Base-by-base conservation (phyloP, 192 early-diverging fungal species). In the Obelidium mucronatum region DNA sequence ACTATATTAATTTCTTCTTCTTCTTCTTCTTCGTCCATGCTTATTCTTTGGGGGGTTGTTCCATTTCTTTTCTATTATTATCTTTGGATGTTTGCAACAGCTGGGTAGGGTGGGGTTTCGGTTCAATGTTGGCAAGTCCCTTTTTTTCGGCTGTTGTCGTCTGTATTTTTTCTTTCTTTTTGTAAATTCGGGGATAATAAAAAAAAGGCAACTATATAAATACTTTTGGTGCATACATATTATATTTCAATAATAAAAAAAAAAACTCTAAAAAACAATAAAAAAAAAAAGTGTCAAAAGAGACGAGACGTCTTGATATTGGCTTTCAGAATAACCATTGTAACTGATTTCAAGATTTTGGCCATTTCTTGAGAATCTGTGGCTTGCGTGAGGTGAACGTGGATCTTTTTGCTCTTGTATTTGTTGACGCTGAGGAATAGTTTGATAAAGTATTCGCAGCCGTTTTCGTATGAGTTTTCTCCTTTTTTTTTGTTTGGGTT, bases 361-460 rank as follows among this genome's bases (percentile, higher is more conserved):
- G 74, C 53, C 35, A 88, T 82, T 51, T 89, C 81, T 36, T 60
- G 78, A 6, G 88, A 88, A 75, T 89, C 88, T 8, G 86, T 89
- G 19, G 88, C 88, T 42, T 80, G 88, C 22, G 86, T 88, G 65
- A 84, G 87, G 66, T 89, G 88, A 26, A 82, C 78, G 77, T 89
- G 84, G 13, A 88, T 76, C 74, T 85, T 80, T 63, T 82, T 83
- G 24, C 78, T 74, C 34, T 54, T 54, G 61, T 35, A 73, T 54
- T 79, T 75, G 80, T 84, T 86, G 40, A 82, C 48, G 5, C 36
- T 53, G 26, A 78, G 40, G 69, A 86, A 86, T 51, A 71, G 42
- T 5, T 78, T 74, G 22, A 79, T 77, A 73, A 86, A 84, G 69
- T 75, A 86, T 48, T 80, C 73, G 11, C 75, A 82, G 13, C 81